Evolutionary conservation across 2,329 filamentous ascomycete species (phyloP).

Genomic region (Apiospora marii): DNA sequence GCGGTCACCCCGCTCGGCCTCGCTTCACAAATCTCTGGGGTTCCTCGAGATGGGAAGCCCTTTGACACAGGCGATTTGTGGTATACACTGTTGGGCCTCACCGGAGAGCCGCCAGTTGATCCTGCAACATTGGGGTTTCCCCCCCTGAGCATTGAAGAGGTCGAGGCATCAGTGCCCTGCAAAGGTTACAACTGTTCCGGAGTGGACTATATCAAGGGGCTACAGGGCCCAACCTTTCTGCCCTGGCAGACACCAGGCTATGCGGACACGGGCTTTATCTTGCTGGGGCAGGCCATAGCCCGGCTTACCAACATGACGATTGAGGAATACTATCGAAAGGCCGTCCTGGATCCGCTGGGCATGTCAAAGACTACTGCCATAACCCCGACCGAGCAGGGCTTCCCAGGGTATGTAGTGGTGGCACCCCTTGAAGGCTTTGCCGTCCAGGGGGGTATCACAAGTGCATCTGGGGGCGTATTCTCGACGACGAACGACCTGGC

Average conservation of each 20-base stretch:
- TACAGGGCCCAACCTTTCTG: slow-evolving; percentile 35
- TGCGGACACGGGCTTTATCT: slow-evolving; percentile 37
- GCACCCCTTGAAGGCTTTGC: slow-evolving; percentile 27
- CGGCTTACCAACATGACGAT: slow-evolving; percentile 31
- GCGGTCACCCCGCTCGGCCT: slow-evolving; percentile 43
- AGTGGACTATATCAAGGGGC: slow-evolving; percentile 37
- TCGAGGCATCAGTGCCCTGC: neutral
- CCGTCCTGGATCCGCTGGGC: slow-evolving; percentile 34
- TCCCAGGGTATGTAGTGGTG: slow-evolving; percentile 33
- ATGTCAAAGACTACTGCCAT: slow-evolving; percentile 33
- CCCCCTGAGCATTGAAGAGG: neutral
- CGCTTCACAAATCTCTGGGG: slow-evolving; percentile 42
- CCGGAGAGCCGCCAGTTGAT: neutral
- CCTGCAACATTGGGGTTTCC: neutral
- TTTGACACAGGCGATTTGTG: slow-evolving; percentile 28
- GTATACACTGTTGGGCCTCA: neutral
- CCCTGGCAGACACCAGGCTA: slow-evolving; percentile 37
- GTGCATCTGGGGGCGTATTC: slow-evolving; percentile 43
- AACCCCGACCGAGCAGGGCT: slow-evolving; percentile 31
- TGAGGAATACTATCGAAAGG: slow-evolving; percentile 32
- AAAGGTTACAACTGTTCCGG: slow-evolving; percentile 30
- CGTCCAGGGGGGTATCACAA: slow-evolving; percentile 30
- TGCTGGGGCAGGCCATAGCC: slow-evolving; percentile 36
- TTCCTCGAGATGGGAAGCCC: slow-evolving; percentile 36
- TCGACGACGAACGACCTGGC: slow-evolving; percentile 46